Evolutionary conservation across 2,329 filamentous ascomycete species (phyloP).

Genomic region (Orbilia oligospora): DNA sequence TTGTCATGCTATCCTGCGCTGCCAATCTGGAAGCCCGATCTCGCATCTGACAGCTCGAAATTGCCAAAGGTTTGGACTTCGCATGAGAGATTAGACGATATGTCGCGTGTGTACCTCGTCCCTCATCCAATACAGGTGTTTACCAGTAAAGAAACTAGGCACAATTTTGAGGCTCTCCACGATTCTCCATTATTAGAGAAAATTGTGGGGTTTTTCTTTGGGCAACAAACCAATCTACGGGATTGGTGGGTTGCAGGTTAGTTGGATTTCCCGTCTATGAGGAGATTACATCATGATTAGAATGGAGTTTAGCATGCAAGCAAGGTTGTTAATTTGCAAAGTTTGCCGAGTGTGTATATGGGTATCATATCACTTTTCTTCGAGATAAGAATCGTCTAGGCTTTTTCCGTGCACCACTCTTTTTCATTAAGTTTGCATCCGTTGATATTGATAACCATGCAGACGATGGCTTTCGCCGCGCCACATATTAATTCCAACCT

Average conservation of each 20-base stretch:
- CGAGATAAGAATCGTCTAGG: conserved; percentile 38
- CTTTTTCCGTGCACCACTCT: not conserved
- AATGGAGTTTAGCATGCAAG: conserved; percentile 27
- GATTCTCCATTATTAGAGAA: not conserved
- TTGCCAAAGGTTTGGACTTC: conserved; percentile 46
- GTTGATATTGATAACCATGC: conserved; percentile 42
- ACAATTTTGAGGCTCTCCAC: conserved; percentile 19
- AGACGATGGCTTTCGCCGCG: conserved; percentile 39
- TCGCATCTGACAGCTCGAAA: conserved; percentile 54
- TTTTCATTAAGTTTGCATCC: conserved; percentile 16
- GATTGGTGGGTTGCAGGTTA: conserved; percentile 1
- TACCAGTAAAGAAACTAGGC: not conserved
- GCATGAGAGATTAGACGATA: conserved; percentile 24
- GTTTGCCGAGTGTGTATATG: conserved; percentile 25
- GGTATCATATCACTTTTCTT: conserved; percentile 22
- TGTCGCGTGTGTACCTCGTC: conserved; percentile 42
- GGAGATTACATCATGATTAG: conserved; percentile 32
- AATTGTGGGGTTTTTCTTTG: not conserved
- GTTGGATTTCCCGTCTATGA: conserved; percentile 1
- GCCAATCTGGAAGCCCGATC: conserved; percentile 59
- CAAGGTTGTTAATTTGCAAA: conserved; percentile 41
- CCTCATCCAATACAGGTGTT: not conserved
- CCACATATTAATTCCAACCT: not conserved
- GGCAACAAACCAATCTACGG: not conserved
- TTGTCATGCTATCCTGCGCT: conserved; percentile 52